Evolutionary conservation across 192 early-diverging fungal genomes (phyloP), one percentile per base, ranked within the genome.

Genomic region (Coemansia sp.): DNA sequence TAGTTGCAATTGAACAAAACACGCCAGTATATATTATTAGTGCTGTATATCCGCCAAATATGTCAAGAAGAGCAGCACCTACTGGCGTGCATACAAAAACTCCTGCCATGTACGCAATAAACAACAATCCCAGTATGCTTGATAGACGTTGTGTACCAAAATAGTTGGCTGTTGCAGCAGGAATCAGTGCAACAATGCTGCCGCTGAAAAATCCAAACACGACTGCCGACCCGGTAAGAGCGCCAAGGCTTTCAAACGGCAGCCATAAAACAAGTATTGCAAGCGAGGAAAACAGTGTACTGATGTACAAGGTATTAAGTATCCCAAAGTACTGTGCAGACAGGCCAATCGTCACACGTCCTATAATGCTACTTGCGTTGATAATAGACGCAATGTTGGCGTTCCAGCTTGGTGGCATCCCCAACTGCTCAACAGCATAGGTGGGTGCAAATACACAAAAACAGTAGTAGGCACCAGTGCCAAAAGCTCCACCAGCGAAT

Each of bases 121-220:
- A 72, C 9, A 80, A 17, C 29, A 74, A 27, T 1, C 77, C 77
- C 4, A 80, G 56, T 25, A 75, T 69, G 37, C 68, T 80, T 2
- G 72, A 53, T 26, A 80, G 65, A 1, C 72, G 48, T 38, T 63
- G 49, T 35, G 64, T 57, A 10, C 72, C 72, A 74, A 74, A 74
- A 22, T 68, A 25, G 21, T 68, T 68, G 41, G 72, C 77, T 22
- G 66, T 63, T 19, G 70, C 63, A 3, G 73, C 72, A 3, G 72
- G 77, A 12, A 74, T 47, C n/a, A 72, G 61, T 3, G 68, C 64
- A 4, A 80, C 68, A 26, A 80, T 56, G 21, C 59, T 67, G 17
- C 70, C 71, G 12, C 66, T 72, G 17, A 51, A 69, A 25, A 79
- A 79, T 2, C 76, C 76, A 59, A 68, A 74, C 2, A 80, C 17